Percentiles rank a stretch among this genome's conserved stretches.
Evolutionary conservation across 441 rosid species (phyloP).

Genomic region (Capsella rubella): DNA sequence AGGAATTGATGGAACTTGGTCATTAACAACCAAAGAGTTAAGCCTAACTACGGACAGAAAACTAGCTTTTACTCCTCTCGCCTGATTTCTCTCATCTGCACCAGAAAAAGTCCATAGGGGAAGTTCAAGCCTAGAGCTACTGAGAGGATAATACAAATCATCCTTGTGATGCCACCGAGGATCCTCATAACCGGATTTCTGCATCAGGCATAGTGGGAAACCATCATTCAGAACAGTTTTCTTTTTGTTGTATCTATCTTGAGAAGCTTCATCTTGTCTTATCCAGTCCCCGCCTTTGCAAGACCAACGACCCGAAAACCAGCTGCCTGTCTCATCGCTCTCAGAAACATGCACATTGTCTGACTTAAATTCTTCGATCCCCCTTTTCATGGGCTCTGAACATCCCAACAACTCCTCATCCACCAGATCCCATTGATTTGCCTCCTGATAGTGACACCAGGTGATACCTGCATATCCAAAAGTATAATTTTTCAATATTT

Average conservation of each 20-base stretch:
- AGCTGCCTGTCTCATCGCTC: constrained; percentile 60
- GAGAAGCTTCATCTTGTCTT: constrained; percentile 80
- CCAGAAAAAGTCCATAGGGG: constrained; percentile 92
- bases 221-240: constrained; percentile 94
- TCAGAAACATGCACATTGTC: constrained; percentile 54
- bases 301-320: constrained; percentile 87
- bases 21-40: constrained; percentile 97
- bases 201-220: constrained; percentile 94
- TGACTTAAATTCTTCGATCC: constrained; percentile 53
- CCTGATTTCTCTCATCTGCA: constrained; percentile 76
- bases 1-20: constrained; percentile 85
- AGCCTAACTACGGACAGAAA: constrained; percentile 86
- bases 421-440: constrained; percentile 47
- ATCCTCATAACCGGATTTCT: constrained; percentile 88
- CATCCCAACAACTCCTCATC: constrained; percentile 49
- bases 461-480: constrained; percentile 56
- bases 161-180: constrained; percentile 95
- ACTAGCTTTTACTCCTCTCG: constrained; percentile 82
- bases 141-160: constrained; percentile 82
- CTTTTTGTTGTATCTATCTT: constrained; percentile 68
- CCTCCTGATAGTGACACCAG: constrained; percentile 51
- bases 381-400: constrained; percentile 52
- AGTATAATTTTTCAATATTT: constrained; percentile 22
- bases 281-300: constrained; percentile 99
- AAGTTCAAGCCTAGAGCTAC: constrained; percentile 87